phyloP scores from a whole-genome alignment of 495 filamentous ascomycete genomes.

The Achaetomiella virescens region DNA sequence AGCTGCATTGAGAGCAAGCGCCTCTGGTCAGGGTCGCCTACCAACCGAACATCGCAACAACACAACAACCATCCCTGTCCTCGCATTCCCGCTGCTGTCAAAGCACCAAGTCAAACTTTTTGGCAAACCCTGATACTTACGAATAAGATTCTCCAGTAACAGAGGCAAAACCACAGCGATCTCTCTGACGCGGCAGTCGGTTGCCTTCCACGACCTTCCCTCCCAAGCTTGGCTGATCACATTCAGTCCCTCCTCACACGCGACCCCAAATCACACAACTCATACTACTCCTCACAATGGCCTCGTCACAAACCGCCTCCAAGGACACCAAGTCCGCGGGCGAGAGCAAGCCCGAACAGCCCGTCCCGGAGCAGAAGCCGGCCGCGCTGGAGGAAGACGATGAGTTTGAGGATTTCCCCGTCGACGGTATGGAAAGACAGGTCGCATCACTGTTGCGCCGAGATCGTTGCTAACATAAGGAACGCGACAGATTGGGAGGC shows the following conservation, averaged over 20 bases:
- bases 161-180: too few relatives aligned
- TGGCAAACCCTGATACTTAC: too few relatives aligned
- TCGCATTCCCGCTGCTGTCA: too few relatives aligned
- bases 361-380: conserved; percentile 25
- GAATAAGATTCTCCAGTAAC: too few relatives aligned
- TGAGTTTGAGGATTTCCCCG: conserved; percentile 98
- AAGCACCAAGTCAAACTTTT: too few relatives aligned
- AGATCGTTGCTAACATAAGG: background rate
- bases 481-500: conserved; percentile 67
- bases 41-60: too few relatives aligned
- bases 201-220: background rate
- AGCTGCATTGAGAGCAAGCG: too few relatives aligned
- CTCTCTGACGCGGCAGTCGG: background rate
- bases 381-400: conserved; percentile 87
- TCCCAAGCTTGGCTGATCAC: background rate
- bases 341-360: conserved; percentile 18
- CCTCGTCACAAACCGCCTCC: conserved; percentile 24
- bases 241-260: background rate
- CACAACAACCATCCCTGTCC: too few relatives aligned
- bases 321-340: conserved; percentile 43
- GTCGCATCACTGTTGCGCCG: too few relatives aligned
- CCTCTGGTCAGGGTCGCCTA: too few relatives aligned
- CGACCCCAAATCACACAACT: background rate
- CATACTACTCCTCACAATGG: conserved; percentile 20
- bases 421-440: conserved; percentile 59